phyloP scores from a whole-genome alignment of 352 stramenopile genomes.

The Phytopythium aichiense region DNA sequence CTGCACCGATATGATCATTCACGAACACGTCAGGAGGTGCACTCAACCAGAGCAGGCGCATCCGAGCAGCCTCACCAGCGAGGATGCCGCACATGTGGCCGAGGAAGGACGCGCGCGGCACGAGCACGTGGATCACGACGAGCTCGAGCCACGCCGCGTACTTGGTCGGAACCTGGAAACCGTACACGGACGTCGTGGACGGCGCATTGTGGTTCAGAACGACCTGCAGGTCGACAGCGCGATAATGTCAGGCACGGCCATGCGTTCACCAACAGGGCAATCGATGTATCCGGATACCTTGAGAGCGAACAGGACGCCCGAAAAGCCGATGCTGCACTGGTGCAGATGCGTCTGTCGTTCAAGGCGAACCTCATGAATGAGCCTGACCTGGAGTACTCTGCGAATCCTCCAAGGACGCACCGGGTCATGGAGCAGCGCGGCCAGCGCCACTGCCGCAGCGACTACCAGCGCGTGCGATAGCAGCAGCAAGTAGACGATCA shows the following conservation, averaged over 20 bases:
- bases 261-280: not conserved
- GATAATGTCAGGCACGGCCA: not conserved
- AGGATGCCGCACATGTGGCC: slow-evolving; percentile 86
- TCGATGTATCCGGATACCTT: slow-evolving; percentile 55
- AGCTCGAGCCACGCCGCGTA: slow-evolving; percentile 89
- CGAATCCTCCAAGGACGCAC: not conserved
- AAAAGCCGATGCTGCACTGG: slow-evolving; percentile 79
- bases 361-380: not conserved
- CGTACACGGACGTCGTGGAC: slow-evolving; percentile 53
- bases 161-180: slow-evolving; percentile 77
- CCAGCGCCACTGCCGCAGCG: slow-evolving; percentile 27
- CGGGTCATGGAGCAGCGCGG: not conserved
- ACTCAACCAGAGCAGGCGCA: not conserved
- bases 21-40: not conserved
- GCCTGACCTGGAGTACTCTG: not conserved
- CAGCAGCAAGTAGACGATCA: slow-evolving; percentile 50
- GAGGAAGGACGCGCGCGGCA: slow-evolving; percentile 77
- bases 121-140: slow-evolving; percentile 75
- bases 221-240: slow-evolving; percentile 31
- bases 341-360: slow-evolving; percentile 23
- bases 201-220: slow-evolving; percentile 79
- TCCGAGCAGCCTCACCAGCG: slow-evolving; percentile 36
- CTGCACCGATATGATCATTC: slow-evolving; percentile 11
- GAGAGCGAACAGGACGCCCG: slow-evolving; percentile 68
- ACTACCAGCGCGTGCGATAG: slow-evolving; percentile 66